Conservation (phyloP, 2,329 filamentous ascomycete genomes). For the Botryotinia calthae region DNA sequence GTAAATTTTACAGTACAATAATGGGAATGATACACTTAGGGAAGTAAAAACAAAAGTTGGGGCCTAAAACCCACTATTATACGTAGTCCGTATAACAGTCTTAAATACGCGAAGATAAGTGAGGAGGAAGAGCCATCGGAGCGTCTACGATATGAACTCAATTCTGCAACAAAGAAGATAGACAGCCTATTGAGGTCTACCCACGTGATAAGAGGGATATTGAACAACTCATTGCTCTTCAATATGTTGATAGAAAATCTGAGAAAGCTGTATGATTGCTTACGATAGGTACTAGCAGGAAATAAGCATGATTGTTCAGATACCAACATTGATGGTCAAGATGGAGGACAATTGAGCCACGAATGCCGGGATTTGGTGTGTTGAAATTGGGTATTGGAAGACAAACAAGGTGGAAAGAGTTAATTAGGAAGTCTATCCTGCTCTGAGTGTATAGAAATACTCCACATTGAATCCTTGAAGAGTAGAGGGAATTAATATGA, state of each 20-base stretch:
- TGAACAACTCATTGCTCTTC: neutral
- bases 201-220: neutral
- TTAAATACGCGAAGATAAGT: neutral
- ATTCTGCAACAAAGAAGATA: neutral
- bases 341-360: neutral
- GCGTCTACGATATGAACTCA: neutral
- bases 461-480: neutral
- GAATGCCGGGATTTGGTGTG: neutral
- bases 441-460: neutral
- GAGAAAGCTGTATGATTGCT: neutral
- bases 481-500: neutral
- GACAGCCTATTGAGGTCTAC: neutral
- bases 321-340: neutral
- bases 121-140: neutral
- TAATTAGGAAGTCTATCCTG: fast-evolving
- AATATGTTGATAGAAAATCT: neutral
- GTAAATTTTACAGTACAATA: no score
- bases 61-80: no score
- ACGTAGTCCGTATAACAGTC: no score
- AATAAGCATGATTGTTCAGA: neutral
- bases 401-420: neutral
- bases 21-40: no score
- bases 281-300: neutral
- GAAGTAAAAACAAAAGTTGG: no score
- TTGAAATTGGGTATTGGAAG: neutral